Evolutionary conservation across 179 eudicot species (phyloP), one percentile per base, ranked within the genome.

Genomic region (Camellia oleifera): DNA sequence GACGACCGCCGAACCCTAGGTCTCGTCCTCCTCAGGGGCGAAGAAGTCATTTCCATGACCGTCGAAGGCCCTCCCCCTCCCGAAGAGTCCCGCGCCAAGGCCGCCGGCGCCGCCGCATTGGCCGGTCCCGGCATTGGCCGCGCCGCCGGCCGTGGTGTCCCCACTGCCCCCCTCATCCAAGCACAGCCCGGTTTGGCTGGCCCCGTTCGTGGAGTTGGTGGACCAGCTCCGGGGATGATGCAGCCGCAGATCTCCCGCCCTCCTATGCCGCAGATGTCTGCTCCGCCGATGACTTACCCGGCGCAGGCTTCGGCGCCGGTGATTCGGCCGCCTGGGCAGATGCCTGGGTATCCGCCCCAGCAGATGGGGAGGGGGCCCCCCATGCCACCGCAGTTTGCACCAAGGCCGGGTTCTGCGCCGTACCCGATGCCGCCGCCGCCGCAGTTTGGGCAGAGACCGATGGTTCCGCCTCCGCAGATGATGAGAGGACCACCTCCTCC

Each of bases 171-270:
- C 40, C 40, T 32, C 40, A 32, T 32, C 40, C 40, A 32, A 32
- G 40, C 40, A 32, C 40, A 32, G 40, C 40, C 40, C 40, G 40
- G 40, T 32, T 32, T 32, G 0, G 91, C 98, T 6, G 98, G 98
- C 0, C 98, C 98, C 0, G 94, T 91, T 15, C 82, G 98, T 0
- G 98, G 98, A 0, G 90, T 94, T 2, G 98, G 98, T 64, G 98
- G 97, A 0, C 98, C 98, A 0, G 94, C 97, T 5, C 93, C 96
- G 0, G 91, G 91, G 0, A 94, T 94, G 98, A 94, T 94, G 98
- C 98, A 91, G 88, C 98, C 98, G 0, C 97, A 93, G 92, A 90
- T 94, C 62, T 88, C 96, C 0, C 81, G 98, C 17, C 98, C 97
- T 3, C 91, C 92, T 9, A 72, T 85, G 17, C 86, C 87, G 10